Percentiles rank a stretch among this genome's conserved stretches.
Evolutionary conservation across 2,329 filamentous ascomycete genomes (phyloP).

Genomic region (Colletotrichum agaves): DNA sequence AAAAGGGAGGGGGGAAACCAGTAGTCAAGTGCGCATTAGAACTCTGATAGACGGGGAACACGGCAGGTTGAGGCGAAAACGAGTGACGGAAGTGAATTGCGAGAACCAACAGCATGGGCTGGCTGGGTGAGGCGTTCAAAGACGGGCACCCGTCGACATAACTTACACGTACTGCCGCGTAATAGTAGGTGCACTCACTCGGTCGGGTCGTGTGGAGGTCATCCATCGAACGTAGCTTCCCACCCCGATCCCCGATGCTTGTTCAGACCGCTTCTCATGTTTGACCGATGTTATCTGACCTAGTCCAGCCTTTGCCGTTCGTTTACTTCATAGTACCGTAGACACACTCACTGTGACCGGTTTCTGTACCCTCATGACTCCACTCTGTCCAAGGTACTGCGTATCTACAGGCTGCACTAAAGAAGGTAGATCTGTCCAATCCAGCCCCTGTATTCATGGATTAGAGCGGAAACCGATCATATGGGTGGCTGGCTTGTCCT

Average conservation of each 20-base stretch:
- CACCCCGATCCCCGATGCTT: constrained; percentile 2
- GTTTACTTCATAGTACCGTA: too few relatives aligned
- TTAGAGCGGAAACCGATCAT: too few relatives aligned
- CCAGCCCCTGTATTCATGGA: too few relatives aligned
- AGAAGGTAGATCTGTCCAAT: too few relatives aligned
- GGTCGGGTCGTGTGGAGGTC: not conserved
- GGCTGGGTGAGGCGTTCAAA: not conserved
- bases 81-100: not conserved
- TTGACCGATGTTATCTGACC: not conserved
- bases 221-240: not conserved
- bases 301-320: not conserved
- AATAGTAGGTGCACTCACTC: not conserved
- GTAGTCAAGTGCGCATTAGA: not conserved
- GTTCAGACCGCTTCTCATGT: not conserved
- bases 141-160: not conserved
- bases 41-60: constrained; percentile 1
- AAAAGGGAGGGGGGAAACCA: too few relatives aligned
- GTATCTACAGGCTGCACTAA: too few relatives aligned
- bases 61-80: not conserved
- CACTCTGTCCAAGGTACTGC: too few relatives aligned
- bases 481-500: constrained; percentile 2
- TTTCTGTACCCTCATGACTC: too few relatives aligned
- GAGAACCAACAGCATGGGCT: constrained; percentile 3
- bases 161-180: too few relatives aligned
- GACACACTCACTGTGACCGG: too few relatives aligned